These are phyloP conservation scores for Claviceps maximensis DNA, from an alignment of 2,329 filamentous ascomycete genomes.

Conservation along the genomic window DNA sequence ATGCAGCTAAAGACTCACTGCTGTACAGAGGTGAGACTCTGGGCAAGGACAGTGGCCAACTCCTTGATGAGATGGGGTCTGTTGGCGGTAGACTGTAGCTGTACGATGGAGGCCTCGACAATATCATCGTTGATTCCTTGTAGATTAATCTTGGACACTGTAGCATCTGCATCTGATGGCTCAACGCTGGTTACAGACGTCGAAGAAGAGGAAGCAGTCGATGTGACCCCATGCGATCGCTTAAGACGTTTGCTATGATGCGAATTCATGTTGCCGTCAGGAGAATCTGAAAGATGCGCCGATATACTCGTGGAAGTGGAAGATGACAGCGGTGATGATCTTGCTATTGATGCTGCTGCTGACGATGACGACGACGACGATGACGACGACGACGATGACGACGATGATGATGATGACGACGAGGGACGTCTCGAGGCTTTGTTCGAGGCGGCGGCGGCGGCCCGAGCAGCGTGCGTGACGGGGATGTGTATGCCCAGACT, in stretches of 20 bases:
- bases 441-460: conserved; percentile 32
- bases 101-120: conserved; percentile 77
- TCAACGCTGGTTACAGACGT: conserved; percentile 17
- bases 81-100: conserved; percentile 81
- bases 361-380: not conserved
- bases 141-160: conserved; percentile 38
- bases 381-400: conserved; percentile 5
- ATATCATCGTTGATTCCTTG: conserved; percentile 89
- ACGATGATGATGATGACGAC: conserved; percentile 16
- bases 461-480: conserved; percentile 47
- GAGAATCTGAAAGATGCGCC: conserved; percentile 14
- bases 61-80: conserved; percentile 91
- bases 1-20: conserved; percentile 57
- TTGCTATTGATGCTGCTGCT: not conserved
- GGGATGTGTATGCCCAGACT: conserved; percentile 86
- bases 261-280: conserved; percentile 18
- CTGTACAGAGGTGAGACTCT: conserved; percentile 69
- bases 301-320: conserved; percentile 15
- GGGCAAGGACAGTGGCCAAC: conserved; percentile 65
- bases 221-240: conserved; percentile 50
- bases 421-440: conserved; percentile 18
- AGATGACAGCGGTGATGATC: conserved; percentile 10
- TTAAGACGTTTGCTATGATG: conserved; percentile 58
- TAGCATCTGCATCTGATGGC: conserved; percentile 11
- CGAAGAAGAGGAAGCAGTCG: conserved; percentile 31